Conservation (phyloP, 306 rosid species). For the Cicer judaicum region DNA sequence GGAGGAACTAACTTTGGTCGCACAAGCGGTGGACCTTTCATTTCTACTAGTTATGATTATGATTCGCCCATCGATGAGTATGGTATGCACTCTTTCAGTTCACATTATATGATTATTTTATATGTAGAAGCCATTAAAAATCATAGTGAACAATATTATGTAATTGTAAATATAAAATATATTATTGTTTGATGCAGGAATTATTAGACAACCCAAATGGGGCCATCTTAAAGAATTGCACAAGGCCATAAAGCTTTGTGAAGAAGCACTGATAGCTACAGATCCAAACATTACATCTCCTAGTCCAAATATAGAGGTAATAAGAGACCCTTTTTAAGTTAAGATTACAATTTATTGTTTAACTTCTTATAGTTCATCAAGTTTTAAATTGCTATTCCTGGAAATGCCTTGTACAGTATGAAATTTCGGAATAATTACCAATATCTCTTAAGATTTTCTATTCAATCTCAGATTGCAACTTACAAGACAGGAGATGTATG, state of each 20-base stretch:
- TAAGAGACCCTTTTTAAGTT: neutral
- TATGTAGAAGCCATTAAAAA: slow-evolving; percentile 1
- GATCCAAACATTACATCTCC: slow-evolving; percentile 74
- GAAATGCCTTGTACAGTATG: neutral
- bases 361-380: slow-evolving; percentile 28
- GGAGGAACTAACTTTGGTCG: slow-evolving; percentile 96
- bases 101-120: slow-evolving; percentile 28
- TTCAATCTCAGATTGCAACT: slow-evolving; percentile 71
- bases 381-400: slow-evolving; percentile 4
- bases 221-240: slow-evolving; percentile 94
- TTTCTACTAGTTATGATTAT: slow-evolving; percentile 89
- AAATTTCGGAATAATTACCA: too few relatives aligned
- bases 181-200: slow-evolving; percentile 60
- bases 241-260: slow-evolving; percentile 83
- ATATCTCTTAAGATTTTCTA: slow-evolving; percentile 9
- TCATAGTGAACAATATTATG: neutral
- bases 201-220: slow-evolving; percentile 92
- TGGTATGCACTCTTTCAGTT: slow-evolving; percentile 61
- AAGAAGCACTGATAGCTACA: slow-evolving; percentile 77
- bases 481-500: slow-evolving; percentile 73
- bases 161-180: slow-evolving; percentile 6
- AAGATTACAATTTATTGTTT: neutral
- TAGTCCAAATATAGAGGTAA: slow-evolving; percentile 82
- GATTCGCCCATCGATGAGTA: slow-evolving; percentile 96
- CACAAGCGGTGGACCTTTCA: slow-evolving; percentile 81